Evolutionary conservation across 2,329 filamentous ascomycete genomes (phyloP).

Genomic region (Colletotrichum gigasporum): DNA sequence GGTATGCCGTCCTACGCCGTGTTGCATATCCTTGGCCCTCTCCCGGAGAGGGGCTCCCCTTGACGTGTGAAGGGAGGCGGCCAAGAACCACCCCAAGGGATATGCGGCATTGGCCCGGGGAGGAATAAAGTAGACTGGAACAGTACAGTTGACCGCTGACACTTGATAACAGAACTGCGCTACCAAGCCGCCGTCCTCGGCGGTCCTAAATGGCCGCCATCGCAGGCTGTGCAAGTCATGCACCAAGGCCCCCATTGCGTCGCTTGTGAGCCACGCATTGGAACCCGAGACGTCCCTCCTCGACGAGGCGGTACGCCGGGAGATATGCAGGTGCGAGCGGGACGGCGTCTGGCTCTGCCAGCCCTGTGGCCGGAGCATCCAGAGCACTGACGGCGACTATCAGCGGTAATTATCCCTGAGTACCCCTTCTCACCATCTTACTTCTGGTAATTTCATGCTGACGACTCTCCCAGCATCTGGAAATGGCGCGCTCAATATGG

Average conservation of each 20-base stretch:
- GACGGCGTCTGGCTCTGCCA: slow-evolving; percentile 85
- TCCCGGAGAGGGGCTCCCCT: not conserved
- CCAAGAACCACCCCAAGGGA: not conserved
- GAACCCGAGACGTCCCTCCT: slow-evolving; percentile 57
- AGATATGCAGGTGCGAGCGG: slow-evolving; percentile 61
- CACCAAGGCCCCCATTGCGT: slow-evolving; percentile 73
- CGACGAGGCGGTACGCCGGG: slow-evolving; percentile 65
- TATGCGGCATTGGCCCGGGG: slow-evolving; percentile 13
- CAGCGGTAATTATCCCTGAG: slow-evolving; percentile 54
- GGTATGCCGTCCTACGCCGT: slow-evolving; percentile 56
- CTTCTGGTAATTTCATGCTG: slow-evolving; percentile 10
- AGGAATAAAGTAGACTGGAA: not conserved
- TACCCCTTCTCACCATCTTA: not conserved
- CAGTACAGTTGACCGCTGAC: slow-evolving; percentile 25
- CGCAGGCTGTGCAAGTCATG: slow-evolving; percentile 84
- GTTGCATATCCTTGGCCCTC: slow-evolving; percentile 11
- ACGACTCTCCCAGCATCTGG: slow-evolving; percentile 70
- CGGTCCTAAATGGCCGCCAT: slow-evolving; percentile 76
- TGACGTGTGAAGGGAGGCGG: slow-evolving; percentile 1
- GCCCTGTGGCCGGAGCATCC: slow-evolving; percentile 79
- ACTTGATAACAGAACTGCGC: slow-evolving; percentile 77
- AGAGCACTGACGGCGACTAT: slow-evolving; percentile 67
- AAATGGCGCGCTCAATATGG: slow-evolving; percentile 89
- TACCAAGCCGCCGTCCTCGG: slow-evolving; percentile 79
- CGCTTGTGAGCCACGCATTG: slow-evolving; percentile 57